These are phyloP conservation scores for Fusarium anthophilum DNA, from an alignment of 2,329 filamentous ascomycete species.

Conservation along the genomic window DNA sequence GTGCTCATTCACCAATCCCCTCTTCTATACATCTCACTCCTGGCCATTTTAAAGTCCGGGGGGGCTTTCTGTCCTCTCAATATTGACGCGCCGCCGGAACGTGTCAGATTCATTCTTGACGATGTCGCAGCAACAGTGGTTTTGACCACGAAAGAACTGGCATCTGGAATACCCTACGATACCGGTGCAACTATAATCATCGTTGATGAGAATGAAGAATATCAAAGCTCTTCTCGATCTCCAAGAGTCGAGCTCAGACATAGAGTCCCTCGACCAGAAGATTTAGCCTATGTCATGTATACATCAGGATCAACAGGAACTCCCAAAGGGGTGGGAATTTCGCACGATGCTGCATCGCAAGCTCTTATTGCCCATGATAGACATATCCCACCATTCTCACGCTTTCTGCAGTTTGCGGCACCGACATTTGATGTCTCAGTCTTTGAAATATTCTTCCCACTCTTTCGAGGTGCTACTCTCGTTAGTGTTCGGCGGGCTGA, in stretches of 20 bases:
- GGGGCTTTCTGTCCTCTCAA: conserved; percentile 88
- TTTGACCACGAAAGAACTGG: conserved; percentile 67
- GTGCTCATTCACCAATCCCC: conserved; percentile 81
- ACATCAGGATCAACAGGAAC: conserved; percentile 90
- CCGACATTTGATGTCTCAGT: conserved; percentile 95
- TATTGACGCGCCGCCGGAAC: conserved; percentile 78
- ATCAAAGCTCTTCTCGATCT: background rate
- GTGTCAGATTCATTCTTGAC: conserved; percentile 81
- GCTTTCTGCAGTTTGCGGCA: conserved; percentile 91
- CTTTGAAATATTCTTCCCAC: conserved; percentile 93
- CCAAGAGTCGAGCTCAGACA: conserved; percentile 4
- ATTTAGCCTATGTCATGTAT: conserved; percentile 89
- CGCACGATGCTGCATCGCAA: conserved; percentile 82
- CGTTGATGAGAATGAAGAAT: conserved; percentile 45
- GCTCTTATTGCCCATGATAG: conserved; percentile 82
- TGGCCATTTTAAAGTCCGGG: conserved; percentile 83
- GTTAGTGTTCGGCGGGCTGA: conserved; percentile 74
- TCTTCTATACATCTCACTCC: conserved; percentile 78
- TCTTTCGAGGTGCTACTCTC: conserved; percentile 77
- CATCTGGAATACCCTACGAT: conserved; percentile 50
- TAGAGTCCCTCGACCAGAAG: conserved; percentile 43
- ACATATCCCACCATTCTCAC: conserved; percentile 77
- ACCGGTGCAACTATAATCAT: conserved; percentile 48
- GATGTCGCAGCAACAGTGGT: conserved; percentile 78
- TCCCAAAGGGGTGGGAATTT: conserved; percentile 87